Evolutionary conservation across 1,284 basidiomycete species (phyloP).

Genomic region (Xerocomus tenax): DNA sequence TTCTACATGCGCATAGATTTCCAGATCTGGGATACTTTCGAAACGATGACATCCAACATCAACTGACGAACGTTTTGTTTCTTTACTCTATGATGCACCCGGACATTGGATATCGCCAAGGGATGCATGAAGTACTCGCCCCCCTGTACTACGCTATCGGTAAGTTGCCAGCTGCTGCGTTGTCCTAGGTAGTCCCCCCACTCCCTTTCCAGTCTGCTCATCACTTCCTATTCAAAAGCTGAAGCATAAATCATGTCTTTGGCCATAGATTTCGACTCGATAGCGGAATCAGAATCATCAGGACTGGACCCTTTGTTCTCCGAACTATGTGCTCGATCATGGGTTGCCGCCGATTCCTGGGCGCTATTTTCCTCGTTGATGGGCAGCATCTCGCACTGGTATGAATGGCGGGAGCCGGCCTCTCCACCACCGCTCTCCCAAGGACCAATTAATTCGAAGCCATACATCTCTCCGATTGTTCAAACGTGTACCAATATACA

Average conservation of each 20-base stretch:
- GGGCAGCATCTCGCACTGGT: conserved; percentile 71
- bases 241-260: conserved; percentile 23
- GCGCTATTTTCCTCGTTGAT: conserved; percentile 72
- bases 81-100: conserved; percentile 70
- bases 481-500: conserved; percentile 74
- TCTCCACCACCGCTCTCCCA: conserved; percentile 35
- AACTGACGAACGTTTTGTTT: conserved; percentile 79
- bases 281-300: conserved; percentile 33
- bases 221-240: conserved; percentile 20
- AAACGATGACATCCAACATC: conserved; percentile 60
- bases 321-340: conserved; percentile 58
- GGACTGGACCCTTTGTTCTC: conserved; percentile 34
- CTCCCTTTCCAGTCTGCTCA: conserved; percentile 13
- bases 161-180: conserved; percentile 16
- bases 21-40: conserved; percentile 88
- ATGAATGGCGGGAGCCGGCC: conserved; percentile 73
- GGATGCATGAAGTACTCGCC: conserved; percentile 92
- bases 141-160: conserved; percentile 68
- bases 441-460: conserved; percentile 43
- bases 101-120: conserved; percentile 83
- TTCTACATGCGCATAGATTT: conserved; percentile 45
- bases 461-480: conserved; percentile 77
- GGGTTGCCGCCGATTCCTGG: conserved; percentile 80
- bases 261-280: conserved; percentile 62
- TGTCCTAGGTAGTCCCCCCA: conserved; percentile 3